Percentiles rank a stretch among this genome's conserved stretches.
Evolutionary conservation across 345 rosid species (phyloP).

Genomic region (Eucalyptus curtisii): DNA sequence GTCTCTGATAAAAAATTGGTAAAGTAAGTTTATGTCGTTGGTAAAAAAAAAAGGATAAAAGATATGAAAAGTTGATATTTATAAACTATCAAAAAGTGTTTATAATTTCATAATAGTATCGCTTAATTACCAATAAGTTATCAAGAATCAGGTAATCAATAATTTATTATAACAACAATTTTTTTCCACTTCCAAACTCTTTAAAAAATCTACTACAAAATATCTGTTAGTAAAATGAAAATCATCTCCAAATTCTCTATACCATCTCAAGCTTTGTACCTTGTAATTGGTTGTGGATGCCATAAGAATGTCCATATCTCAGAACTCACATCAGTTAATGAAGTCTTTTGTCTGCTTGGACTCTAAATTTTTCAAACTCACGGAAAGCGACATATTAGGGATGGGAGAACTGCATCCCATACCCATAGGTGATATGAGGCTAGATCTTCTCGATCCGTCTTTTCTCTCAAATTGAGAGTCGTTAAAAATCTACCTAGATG

Average conservation of each 20-base stretch:
- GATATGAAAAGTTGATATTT: too few species aligned
- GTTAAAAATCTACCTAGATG: background rate
- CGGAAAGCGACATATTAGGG: background rate
- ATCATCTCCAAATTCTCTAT: background rate
- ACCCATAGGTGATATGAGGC: background rate
- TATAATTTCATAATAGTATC: background rate
- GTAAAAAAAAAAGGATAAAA: background rate
- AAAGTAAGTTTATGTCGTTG: background rate
- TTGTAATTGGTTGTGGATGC: background rate
- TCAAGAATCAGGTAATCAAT: rapidly evolving
- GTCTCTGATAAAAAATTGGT: background rate
- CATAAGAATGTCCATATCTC: background rate
- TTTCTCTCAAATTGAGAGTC: background rate
- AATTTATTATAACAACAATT: background rate
- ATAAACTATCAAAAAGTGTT: background rate
- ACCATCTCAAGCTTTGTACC: background rate
- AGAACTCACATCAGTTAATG: background rate
- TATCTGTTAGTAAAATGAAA: background rate
- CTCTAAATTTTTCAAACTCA: background rate
- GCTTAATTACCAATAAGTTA: background rate
- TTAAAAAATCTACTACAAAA: background rate
- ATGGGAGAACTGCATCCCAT: background rate
- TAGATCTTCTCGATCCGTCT: background rate
- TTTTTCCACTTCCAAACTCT: background rate
- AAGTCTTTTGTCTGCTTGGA: background rate